Percentiles rank a stretch among this genome's conserved stretches.
phyloP scores from a whole-genome alignment of 768 basidiomycete species.

The Xerocomus potaroensis region DNA sequence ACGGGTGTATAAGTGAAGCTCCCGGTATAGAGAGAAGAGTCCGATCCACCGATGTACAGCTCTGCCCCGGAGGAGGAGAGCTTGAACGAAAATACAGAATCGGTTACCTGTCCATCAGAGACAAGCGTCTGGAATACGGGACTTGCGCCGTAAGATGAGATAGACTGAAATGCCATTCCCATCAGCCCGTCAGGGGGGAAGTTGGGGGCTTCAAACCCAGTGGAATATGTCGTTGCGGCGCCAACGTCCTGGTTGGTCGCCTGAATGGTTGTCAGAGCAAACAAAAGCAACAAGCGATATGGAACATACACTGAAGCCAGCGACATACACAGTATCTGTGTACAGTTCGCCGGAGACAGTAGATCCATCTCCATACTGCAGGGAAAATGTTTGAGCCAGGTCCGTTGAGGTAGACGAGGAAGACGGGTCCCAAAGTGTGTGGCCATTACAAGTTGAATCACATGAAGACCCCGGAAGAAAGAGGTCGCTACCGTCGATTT shows the following conservation, averaged over 20 bases:
- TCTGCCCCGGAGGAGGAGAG: constrained; percentile 35
- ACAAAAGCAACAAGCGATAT: too few species aligned
- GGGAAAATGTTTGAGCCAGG: constrained; percentile 17
- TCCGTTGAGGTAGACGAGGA: constrained; percentile 25
- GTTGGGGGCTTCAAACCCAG: neutral
- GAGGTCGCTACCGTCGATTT: constrained; percentile 20
- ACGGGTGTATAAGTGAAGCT: constrained; percentile 32
- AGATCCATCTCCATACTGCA: constrained; percentile 35
- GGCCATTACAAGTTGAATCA: constrained; percentile 23
- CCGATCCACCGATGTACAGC: constrained; percentile 40
- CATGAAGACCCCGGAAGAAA: constrained; percentile 4
- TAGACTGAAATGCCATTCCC: constrained; percentile 39
- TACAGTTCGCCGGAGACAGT: constrained; percentile 34
- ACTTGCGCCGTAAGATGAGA: constrained; percentile 31
- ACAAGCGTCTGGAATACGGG: constrained; percentile 41
- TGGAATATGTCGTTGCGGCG: constrained; percentile 2
- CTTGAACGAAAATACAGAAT: constrained; percentile 45
- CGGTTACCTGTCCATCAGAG: constrained; percentile 29
- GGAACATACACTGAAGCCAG: constrained; percentile 2
- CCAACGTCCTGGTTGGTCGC: neutral
- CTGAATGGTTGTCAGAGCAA: too few species aligned
- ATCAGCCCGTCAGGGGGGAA: constrained; percentile 21
- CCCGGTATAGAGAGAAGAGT: constrained; percentile 36
- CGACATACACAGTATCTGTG: constrained; percentile 26
- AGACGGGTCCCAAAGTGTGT: constrained; percentile 22